Base-by-base conservation (phyloP, 2,329 filamentous ascomycete genomes). In the Calonectria hawksworthii region DNA sequence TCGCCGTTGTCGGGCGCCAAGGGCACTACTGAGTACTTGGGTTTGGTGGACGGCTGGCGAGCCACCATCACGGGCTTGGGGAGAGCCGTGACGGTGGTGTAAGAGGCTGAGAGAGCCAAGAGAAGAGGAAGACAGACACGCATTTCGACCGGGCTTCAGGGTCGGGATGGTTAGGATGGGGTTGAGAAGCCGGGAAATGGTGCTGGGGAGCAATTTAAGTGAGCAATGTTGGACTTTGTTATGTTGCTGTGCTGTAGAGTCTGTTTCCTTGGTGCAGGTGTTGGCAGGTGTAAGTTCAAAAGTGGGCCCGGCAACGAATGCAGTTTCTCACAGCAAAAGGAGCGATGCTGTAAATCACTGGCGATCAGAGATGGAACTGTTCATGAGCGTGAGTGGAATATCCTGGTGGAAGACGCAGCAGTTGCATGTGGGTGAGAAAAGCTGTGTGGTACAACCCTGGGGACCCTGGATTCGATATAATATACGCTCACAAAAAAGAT, bases 11-110 rank as follows among this genome's bases (percentile, higher is more conserved):
- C 80, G 3, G 84, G 84, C 65, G 85, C 84, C n/a, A 86, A 76
- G 18, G 85, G 84, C 7, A 87, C 84, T 36, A 87, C 84, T 4
- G 84, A 85, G 64, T 87, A 87, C 28, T 80, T 80, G 2, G 84
- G 85, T 64, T 81, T 82, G n/a, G 75, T 69, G 21, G 73, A 67
- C 13, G 70, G 63, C 3, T 78, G 81, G 26, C 83, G 84, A 54
- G 72, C 74, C 54, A 76, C 70, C 9, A 82, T 70, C 34, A 70
- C 75, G 7, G 76, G 76, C 32, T 77, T 82, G 13, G 84, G 84
- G 3, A 85, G 79, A 10, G 83, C 81, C 61, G 78, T 67, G 54
- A 78, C 73, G 11, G 74, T 76, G 51, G 82, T 77, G 59, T 82
- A 75, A 68, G 77, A 80, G 52, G 80, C 78, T 26, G 82, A 79